Percentiles rank a stretch among this genome's conserved stretches.
These are phyloP conservation scores for Xeromyces bisporus DNA, from an alignment of 495 filamentous ascomycete genomes.

Conservation along the genomic window DNA sequence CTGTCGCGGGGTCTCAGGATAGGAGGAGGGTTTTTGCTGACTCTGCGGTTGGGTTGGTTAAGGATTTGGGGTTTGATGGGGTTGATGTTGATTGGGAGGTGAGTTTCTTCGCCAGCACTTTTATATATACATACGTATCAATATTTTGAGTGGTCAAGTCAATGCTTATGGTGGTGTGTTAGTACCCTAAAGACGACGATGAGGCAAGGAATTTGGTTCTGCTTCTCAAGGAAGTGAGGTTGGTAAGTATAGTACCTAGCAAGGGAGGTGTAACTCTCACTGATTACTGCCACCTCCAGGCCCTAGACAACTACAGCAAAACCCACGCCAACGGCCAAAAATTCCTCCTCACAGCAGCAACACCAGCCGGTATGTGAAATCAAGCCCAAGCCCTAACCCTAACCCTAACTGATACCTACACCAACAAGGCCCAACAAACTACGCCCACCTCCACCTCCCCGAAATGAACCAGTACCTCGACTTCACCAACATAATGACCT, in stretches of 20 bases:
- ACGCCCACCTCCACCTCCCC: conserved; percentile 38
- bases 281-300: conserved; percentile 8
- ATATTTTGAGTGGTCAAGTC: background rate
- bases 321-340: conserved; percentile 28
- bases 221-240: conserved; percentile 40
- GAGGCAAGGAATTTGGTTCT: conserved; percentile 48
- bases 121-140: background rate
- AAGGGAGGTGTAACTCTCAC: background rate
- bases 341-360: conserved; percentile 55
- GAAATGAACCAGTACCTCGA: conserved; percentile 56
- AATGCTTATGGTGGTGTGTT: background rate
- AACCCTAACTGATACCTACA: too few species aligned
- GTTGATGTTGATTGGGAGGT: conserved; percentile 49
- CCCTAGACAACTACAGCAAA: conserved; percentile 45
- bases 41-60: conserved; percentile 47
- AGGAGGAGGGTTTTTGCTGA: conserved; percentile 49
- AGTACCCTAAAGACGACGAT: conserved; percentile 17
- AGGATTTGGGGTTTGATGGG: conserved; percentile 46
- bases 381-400: too few species aligned
- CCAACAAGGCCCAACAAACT: conserved; percentile 35
- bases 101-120: background rate
- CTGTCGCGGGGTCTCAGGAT: conserved; percentile 38
- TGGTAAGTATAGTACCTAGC: conserved; percentile 7
- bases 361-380: conserved; percentile 30
- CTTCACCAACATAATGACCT: conserved; percentile 59